These are phyloP conservation scores for Diaporthe vexans DNA, from an alignment of 2,329 filamentous ascomycete species.

Conservation along the genomic window DNA sequence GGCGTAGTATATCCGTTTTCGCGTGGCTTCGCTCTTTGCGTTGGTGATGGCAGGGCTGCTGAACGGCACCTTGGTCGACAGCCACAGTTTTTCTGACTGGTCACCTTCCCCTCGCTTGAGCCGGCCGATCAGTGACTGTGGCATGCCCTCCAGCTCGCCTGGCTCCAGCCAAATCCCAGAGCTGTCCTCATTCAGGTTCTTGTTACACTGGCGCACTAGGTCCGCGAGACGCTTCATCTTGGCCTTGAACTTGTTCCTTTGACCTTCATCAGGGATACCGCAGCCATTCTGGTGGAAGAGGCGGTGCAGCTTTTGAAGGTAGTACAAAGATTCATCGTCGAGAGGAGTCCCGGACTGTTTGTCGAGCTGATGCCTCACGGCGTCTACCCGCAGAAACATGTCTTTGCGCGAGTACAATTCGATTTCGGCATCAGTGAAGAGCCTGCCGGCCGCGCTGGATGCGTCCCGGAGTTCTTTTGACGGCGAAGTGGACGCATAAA, in stretches of 20 bases:
- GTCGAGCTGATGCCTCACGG: constrained; percentile 7
- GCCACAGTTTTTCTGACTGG: constrained; percentile 24
- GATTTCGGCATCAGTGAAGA: constrained; percentile 26
- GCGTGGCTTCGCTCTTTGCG: constrained; percentile 34
- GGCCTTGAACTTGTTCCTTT: background rate
- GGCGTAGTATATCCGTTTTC: constrained; percentile 37
- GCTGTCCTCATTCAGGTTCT: constrained; percentile 34
- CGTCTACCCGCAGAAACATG: constrained; percentile 33
- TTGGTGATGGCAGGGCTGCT: constrained; percentile 25
- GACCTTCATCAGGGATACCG: constrained; percentile 8
- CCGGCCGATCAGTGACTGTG: constrained; percentile 1
- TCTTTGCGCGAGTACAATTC: constrained; percentile 36
- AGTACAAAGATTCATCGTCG: constrained; percentile 12
- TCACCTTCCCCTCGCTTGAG: constrained; percentile 23
- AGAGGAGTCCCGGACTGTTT: background rate
- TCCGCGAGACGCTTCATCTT: constrained; percentile 22
- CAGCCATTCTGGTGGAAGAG: constrained; percentile 35
- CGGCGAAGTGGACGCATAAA: constrained; percentile 38
- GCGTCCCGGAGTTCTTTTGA: constrained; percentile 38
- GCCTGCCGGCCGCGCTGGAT: constrained; percentile 27
- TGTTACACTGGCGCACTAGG: constrained; percentile 34
- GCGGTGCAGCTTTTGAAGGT: constrained; percentile 36
- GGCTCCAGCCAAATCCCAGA: constrained; percentile 35
- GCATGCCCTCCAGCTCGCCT: constrained; percentile 37
- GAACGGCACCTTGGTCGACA: constrained; percentile 27